Percentiles rank a stretch among this genome's conserved stretches.
These are phyloP conservation scores for Ustilago bromivora DNA, from an alignment of 1,284 basidiomycete genomes.

Conservation along the genomic window DNA sequence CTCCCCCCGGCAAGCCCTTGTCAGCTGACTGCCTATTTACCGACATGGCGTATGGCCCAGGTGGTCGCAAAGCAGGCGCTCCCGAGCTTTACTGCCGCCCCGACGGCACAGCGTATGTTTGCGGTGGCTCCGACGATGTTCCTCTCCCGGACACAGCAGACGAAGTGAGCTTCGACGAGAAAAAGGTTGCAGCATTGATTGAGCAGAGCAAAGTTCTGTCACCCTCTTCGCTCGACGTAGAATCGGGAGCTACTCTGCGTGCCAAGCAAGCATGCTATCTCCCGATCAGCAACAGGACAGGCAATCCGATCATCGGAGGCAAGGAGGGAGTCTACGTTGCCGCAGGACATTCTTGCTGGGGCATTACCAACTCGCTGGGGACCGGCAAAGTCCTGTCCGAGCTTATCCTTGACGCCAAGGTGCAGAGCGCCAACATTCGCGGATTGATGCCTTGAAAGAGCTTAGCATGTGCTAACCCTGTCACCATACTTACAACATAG, in stretches of 20 bases:
- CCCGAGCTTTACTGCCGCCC: constrained; percentile 67
- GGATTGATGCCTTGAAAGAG: constrained; percentile 69
- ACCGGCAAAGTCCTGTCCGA: constrained; percentile 74
- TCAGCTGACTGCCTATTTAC: constrained; percentile 73
- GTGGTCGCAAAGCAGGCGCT: constrained; percentile 43
- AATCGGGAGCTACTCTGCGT: constrained; percentile 67
- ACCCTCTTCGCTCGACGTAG: constrained; percentile 70
- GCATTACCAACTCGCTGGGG: constrained; percentile 72
- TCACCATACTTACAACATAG: background rate
- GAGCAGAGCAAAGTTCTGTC: constrained; percentile 72
- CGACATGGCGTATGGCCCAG: constrained; percentile 70
- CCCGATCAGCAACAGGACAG: constrained; percentile 72
- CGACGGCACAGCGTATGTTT: constrained; percentile 70
- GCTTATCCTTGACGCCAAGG: constrained; percentile 73
- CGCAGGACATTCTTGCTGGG: constrained; percentile 72
- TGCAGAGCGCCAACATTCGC: constrained; percentile 72
- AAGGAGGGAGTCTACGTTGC: constrained; percentile 72
- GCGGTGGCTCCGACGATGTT: constrained; percentile 70
- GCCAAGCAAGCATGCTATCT: constrained; percentile 74
- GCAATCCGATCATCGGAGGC: constrained; percentile 72
- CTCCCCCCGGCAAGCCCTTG: constrained; percentile 54
- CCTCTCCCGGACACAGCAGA: constrained; percentile 68
- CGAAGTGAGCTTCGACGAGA: constrained; percentile 60
- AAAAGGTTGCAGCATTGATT: constrained; percentile 71
- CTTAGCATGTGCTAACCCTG: background rate